A percentile compares a stretch with the other conserved stretches of the same genome.
These are phyloP conservation scores for Coemansia sp. DNA, from an alignment of 192 early-diverging fungal species.

Conservation along the genomic window DNA sequence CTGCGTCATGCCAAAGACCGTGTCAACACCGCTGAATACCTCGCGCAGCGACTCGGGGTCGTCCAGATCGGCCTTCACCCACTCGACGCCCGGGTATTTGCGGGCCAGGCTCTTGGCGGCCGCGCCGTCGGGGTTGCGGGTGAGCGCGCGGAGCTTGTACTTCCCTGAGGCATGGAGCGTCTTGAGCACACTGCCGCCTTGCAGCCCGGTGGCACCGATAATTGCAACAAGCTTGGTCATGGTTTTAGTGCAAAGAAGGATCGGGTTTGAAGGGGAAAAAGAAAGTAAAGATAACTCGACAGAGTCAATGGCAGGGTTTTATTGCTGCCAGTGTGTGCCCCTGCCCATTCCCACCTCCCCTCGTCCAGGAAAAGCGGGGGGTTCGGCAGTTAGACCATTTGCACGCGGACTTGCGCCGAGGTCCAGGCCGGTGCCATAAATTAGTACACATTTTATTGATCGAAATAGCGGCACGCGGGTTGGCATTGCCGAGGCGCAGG, in stretches of 20 bases:
- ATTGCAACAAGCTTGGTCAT: conserved; percentile 31
- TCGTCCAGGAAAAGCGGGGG: too few relatives aligned
- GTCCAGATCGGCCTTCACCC: conserved; percentile 19
- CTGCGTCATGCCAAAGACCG: conserved; percentile 36
- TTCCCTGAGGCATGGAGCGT: conserved; percentile 14
- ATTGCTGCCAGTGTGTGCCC: too few relatives aligned
- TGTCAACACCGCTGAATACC: conserved; percentile 17
- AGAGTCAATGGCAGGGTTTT: too few relatives aligned
- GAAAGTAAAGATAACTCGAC: too few relatives aligned
- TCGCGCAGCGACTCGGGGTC: conserved; percentile 16
- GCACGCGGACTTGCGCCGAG: too few relatives aligned
- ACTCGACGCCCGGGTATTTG: conserved; percentile 27
- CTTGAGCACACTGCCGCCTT: conserved; percentile 41
- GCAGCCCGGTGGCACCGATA: conserved; percentile 37
- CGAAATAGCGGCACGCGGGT: too few relatives aligned
- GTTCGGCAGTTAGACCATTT: too few relatives aligned
- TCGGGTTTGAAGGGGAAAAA: too few relatives aligned
- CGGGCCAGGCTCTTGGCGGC: conserved; percentile 7
- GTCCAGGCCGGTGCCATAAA: too few relatives aligned
- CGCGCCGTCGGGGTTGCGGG: conserved; percentile 15
- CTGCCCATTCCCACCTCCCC: too few relatives aligned
- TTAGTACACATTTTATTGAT: too few relatives aligned
- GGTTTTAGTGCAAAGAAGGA: not conserved
- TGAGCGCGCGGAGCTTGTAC: conserved; percentile 33
- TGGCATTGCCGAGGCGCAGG: too few relatives aligned